These are phyloP conservation scores for Fusarium sp. DNA, from an alignment of 2,329 filamentous ascomycete genomes.

Conservation along the genomic window DNA sequence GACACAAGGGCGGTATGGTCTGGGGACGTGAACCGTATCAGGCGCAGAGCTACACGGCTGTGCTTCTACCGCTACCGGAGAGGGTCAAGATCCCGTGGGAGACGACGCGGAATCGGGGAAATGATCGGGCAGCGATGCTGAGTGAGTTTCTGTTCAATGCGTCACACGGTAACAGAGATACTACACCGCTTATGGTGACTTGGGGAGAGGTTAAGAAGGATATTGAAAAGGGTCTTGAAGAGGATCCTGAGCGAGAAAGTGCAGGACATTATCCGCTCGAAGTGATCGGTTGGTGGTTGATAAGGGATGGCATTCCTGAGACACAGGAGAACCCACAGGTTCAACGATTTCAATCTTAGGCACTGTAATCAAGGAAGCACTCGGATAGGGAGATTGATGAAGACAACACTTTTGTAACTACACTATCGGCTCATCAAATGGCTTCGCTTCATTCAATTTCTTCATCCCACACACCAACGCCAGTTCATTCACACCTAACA, in stretches of 20 bases:
- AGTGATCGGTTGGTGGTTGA: slow-evolving; percentile 1
- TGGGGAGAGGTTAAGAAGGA: slow-evolving; percentile 33
- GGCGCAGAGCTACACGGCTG: slow-evolving; percentile 21
- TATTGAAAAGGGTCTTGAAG: slow-evolving; percentile 27
- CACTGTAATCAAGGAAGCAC: neutral
- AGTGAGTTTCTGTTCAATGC: neutral
- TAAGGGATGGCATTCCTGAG: slow-evolving; percentile 10
- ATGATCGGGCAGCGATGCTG: neutral
- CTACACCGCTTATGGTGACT: slow-evolving; percentile 11
- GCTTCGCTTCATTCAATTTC: neutral
- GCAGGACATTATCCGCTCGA: neutral
- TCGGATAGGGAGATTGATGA: neutral
- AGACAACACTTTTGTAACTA: neutral
- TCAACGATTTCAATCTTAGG: neutral
- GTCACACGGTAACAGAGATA: neutral
- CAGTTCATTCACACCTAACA: neutral
- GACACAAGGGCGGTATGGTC: slow-evolving; percentile 42
- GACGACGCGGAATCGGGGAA: slow-evolving; percentile 15
- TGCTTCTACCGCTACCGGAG: slow-evolving; percentile 36
- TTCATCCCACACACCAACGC: neutral
- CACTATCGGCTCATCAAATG: neutral
- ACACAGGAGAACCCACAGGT: slow-evolving; percentile 11
- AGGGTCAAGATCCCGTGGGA: slow-evolving; percentile 42
- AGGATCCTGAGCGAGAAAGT: neutral
- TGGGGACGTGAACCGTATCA: slow-evolving; percentile 45